Evolutionary conservation across 2,329 filamentous ascomycete species (phyloP), one percentile per base, ranked within the genome.

Genomic region (Harringtonia aguacate): DNA sequence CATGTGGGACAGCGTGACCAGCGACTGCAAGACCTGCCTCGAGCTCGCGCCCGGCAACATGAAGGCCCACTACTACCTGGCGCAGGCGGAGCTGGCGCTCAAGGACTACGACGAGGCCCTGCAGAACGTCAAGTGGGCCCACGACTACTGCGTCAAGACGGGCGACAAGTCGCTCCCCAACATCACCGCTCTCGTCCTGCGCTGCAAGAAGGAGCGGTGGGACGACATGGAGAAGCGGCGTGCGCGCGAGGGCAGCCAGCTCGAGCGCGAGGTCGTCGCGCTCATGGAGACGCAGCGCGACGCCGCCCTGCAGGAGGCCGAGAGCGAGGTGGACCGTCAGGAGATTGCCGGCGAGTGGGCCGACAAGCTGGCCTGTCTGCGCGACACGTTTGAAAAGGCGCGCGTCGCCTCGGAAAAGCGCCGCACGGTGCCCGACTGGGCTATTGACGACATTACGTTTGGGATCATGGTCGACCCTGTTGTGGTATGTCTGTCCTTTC

Each of bases 201-300:
- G 73, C 46, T 87, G 86, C 56, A 94, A 94, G 63, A 90, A 90
- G 62, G 81, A 81, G 50, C 78, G 85, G 33, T 97, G 92, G 86
- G 84, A 90, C 30, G 73, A 77, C 12, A 69, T 70, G 51, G 90
- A 97, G 60, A 69, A 68, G 44, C 67, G 70, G 30, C 69, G 84
- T 2, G 55, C 69, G 21, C 69, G 77, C 14, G 69, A 77, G 49
- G 68, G 71, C 18, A 66, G 63, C 6, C 72, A 73, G 28, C 63
- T 89, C 3, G 73, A 86, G 55, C 61, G 58, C 3, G 75, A 86
- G 46, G 59, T 84, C 30, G 60, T 82, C 28, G 64, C 62, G 0
- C 53, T 74, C 33, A 56, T 86, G 43, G 61, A 67, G 43, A 56
- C 54, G 10, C 69, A 74, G 44, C 64, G 67, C 18, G 65, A 69